Evolutionary conservation across 1,284 basidiomycete species (phyloP).

Genomic region (Neotropicomus parvogracilis): DNA sequence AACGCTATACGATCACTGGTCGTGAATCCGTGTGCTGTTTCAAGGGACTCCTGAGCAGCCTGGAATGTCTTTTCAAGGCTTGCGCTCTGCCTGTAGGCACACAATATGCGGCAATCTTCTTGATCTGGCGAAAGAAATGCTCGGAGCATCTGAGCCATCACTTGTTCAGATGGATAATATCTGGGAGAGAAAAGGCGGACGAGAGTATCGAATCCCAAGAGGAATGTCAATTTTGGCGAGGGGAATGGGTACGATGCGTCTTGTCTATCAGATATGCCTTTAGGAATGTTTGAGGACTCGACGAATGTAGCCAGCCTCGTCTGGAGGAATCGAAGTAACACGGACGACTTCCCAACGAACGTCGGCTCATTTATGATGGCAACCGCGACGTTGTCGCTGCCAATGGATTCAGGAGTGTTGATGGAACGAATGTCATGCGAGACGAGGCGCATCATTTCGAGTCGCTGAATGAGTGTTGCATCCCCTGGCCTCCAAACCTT

Average conservation of each 20-base stretch:
- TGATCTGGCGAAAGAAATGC: conserved; percentile 58
- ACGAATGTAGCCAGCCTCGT: conserved; percentile 33
- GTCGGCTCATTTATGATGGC: conserved; percentile 85
- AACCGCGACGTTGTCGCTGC: conserved; percentile 60
- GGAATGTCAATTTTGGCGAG: conserved; percentile 53
- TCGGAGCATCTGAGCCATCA: conserved; percentile 56
- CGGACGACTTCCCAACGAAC: conserved; percentile 80
- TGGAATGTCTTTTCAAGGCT: conserved; percentile 26
- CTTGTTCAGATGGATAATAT: conserved; percentile 64
- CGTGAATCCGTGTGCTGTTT: conserved; percentile 48
- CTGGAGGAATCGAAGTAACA: conserved; percentile 53
- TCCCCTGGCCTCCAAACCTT: conserved; percentile 74
- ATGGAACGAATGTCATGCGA: conserved; percentile 44
- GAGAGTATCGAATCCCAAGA: conserved; percentile 88
- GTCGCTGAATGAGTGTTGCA: conserved; percentile 68
- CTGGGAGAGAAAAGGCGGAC: conserved; percentile 76
- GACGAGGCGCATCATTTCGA: conserved; percentile 79
- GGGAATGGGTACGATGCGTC: conserved; percentile 22
- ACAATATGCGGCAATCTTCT: conserved; percentile 69
- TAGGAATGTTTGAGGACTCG: conserved; percentile 1
- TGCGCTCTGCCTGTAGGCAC: conserved; percentile 53
- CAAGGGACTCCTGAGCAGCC: conserved; percentile 32
- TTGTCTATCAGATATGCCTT: neutral
- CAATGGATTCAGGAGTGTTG: conserved; percentile 1
- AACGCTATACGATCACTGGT: conserved; percentile 50